Base-by-base conservation (phyloP, 2,329 filamentous ascomycete species). In the Aureobasidium lini region DNA sequence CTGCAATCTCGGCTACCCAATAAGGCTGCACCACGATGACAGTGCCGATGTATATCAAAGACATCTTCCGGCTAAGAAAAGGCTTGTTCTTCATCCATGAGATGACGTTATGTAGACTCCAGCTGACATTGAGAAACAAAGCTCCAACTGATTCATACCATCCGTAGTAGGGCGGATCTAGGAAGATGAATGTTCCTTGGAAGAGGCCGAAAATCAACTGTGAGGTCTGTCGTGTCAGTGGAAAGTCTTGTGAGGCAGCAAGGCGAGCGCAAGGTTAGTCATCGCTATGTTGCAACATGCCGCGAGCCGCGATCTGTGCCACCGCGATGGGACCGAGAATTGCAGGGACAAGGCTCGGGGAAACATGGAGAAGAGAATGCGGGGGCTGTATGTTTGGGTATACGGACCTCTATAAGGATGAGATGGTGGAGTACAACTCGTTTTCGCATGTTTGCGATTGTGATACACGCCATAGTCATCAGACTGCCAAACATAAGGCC, bases 51-150 rank as follows among this genome's bases (percentile, higher is more conserved):
- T 85, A 87, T 59, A 85, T 69, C n/a, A 73, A 66, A 36, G 77
- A 82, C 31, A 78, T 75, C 10, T 72, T 70, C 29, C 70, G 74
- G 1, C 74, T 75, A 6, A 85, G 71, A 65, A 85, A 85, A 0
- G 83, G 83, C 52, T 76, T 78, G 61, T 81, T 83, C 69, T 86
- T 86, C 70, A 87, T 79, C 84, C 84, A 87, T 0, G 84, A 79
- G 61, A 87, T 83, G 61, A 87, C 76, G 63, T 87, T 87, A 69
- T 87, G 84, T 8, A 87, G 70, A 11, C 76, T 78, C 81, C 83
- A 86, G 3, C 82, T 85, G n/a, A 78, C 72, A 63, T 85, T 84
- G 28, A 87, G 77, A 16, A 82, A 77, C 7, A 86, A 79, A 7
- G 81, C 84, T 2, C 81, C 83, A 28, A 77, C 73, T 1, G 82